Percentiles rank a stretch among this genome's conserved stretches.
phyloP scores from a whole-genome alignment of 23 red algal species.

The Gracilaria gracilis region DNA sequence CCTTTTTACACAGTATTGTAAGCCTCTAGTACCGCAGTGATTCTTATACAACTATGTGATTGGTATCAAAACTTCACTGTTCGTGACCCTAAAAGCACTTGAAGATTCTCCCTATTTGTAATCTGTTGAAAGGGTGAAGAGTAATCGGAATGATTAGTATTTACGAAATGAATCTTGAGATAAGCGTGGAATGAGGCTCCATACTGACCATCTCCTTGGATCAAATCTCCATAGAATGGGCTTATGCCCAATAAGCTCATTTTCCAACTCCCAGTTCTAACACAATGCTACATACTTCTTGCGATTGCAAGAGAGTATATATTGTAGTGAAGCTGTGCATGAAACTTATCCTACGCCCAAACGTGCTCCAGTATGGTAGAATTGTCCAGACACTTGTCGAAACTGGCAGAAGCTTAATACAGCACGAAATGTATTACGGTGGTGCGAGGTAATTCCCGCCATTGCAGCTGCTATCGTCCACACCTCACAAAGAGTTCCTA shows the following conservation, averaged over 20 bases:
- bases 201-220: neutral
- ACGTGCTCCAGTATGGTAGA: neutral
- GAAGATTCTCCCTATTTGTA: neutral
- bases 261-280: neutral
- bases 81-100: neutral
- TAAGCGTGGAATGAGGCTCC: neutral
- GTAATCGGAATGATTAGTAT: conserved; percentile 21
- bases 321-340: neutral
- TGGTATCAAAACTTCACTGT: neutral
- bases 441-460: neutral
- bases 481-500: conserved; percentile 5
- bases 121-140: neutral
- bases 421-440: neutral
- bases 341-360: neutral
- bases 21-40: neutral
- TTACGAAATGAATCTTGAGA: conserved; percentile 18
- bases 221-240: neutral
- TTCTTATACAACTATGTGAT: neutral
- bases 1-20: neutral
- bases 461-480: neutral
- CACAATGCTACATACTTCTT: neutral
- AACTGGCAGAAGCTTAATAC: neutral
- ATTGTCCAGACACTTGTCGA: neutral
- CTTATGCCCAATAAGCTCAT: neutral
- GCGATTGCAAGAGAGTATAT: neutral